phyloP scores from a whole-genome alignment of 129 eudicot species.

The Dittrichia graveolens region DNA sequence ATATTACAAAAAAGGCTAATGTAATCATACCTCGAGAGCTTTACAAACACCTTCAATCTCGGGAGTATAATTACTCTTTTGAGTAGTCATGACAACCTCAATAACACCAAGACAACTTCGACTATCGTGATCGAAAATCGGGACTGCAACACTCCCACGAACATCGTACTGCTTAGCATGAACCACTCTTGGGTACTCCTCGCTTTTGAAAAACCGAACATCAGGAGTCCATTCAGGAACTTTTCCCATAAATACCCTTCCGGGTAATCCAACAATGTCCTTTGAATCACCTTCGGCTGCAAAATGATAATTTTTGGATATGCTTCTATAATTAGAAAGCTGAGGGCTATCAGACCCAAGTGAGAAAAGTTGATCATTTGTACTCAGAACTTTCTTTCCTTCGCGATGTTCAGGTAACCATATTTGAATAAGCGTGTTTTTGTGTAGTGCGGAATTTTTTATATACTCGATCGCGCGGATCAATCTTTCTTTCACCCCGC shows the following conservation, averaged over 20 bases:
- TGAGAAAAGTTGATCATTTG: constrained; percentile 59
- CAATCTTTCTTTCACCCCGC: constrained; percentile 62
- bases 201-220: constrained; percentile 71
- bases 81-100: constrained; percentile 78
- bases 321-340: constrained; percentile 66
- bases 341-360: constrained; percentile 59
- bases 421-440: constrained; percentile 67
- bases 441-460: constrained; percentile 45
- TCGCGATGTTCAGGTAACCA: constrained; percentile 78
- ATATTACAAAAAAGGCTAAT: background rate
- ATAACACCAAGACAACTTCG: constrained; percentile 77
- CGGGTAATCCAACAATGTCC: constrained; percentile 75
- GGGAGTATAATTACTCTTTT: constrained; percentile 60
- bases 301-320: constrained; percentile 60
- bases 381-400: constrained; percentile 59
- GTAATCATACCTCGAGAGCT: constrained; percentile 78
- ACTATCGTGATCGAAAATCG: constrained; percentile 76
- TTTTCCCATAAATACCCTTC: constrained; percentile 72
- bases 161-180: constrained; percentile 74
- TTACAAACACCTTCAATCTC: constrained; percentile 82
- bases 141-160: constrained; percentile 87
- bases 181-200: constrained; percentile 77
- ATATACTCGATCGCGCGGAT: constrained; percentile 56
- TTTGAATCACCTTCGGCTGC: constrained; percentile 56
- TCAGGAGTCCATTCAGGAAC: constrained; percentile 97